Conservation (phyloP, 2,329 filamentous ascomycete species). For the Colletotrichum sansevieriae region DNA sequence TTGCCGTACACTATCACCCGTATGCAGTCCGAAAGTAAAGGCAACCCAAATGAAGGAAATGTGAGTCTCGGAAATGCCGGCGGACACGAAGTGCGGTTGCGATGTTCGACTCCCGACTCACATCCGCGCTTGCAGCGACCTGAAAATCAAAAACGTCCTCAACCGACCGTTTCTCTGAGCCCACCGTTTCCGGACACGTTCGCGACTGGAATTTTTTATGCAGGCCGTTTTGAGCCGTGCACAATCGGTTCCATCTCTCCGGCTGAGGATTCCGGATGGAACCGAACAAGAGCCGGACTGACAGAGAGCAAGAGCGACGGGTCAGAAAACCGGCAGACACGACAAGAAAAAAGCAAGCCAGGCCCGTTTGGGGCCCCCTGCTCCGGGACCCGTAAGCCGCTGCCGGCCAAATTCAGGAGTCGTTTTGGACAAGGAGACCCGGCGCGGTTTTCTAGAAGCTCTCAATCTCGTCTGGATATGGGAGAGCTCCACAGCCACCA, state of each 20-base stretch:
- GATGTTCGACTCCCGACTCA: not conserved
- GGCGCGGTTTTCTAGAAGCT: conserved; percentile 33
- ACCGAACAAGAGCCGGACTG: conserved; percentile 34
- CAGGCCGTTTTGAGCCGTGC: conserved; percentile 15
- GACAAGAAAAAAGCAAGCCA: not conserved
- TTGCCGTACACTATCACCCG: not conserved
- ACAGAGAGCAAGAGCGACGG: conserved; percentile 7
- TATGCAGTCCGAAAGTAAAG: not conserved
- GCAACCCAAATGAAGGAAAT: not conserved
- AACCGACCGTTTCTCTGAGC: not conserved
- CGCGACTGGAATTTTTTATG: conserved; percentile 6
- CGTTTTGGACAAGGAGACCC: conserved; percentile 7
- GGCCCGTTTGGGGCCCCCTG: conserved; percentile 14
- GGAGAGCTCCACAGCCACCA: too few species aligned
- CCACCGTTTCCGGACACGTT: conserved; percentile 20
- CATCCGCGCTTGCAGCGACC: conserved; percentile 5
- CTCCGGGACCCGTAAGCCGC: conserved; percentile 32
- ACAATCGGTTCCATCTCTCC: conserved; percentile 25
- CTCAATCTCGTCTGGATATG: not conserved
- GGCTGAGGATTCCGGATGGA: conserved; percentile 27
- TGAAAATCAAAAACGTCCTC: conserved; percentile 9
- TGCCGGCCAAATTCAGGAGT: conserved; percentile 31
- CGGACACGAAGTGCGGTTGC: not conserved
- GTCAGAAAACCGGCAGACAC: not conserved
- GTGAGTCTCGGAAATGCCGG: not conserved